These are phyloP conservation scores for Petrea volubilis DNA, from an alignment of 257 asterid genomes.

Conservation along the genomic window DNA sequence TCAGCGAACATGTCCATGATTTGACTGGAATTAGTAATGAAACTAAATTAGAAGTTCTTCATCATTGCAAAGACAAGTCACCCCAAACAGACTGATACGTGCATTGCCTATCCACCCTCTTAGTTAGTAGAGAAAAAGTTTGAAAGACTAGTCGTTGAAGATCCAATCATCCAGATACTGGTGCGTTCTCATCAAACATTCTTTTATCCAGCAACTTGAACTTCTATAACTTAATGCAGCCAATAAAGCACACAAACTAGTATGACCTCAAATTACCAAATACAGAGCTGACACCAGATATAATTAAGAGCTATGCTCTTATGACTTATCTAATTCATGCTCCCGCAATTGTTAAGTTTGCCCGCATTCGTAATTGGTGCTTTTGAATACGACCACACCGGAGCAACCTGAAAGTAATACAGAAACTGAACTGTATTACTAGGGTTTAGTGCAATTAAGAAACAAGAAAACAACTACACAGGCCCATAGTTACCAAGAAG, in stretches of 20 bases:
- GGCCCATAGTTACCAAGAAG: not conserved
- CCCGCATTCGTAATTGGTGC: not conserved
- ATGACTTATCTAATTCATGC: not conserved
- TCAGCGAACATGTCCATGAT: not conserved
- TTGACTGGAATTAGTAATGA: not conserved
- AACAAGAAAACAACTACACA: not conserved
- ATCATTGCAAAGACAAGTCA: not conserved
- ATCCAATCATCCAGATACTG: not conserved
- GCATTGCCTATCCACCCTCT: not conserved
- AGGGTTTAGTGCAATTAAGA: slow-evolving; percentile 10
- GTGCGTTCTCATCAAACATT: not conserved
- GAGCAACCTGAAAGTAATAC: not conserved
- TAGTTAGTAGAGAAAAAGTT: not conserved
- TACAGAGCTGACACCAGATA: not conserved
- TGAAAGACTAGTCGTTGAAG: slow-evolving; percentile 1
- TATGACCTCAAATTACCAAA: not conserved
- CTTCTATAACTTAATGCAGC: not conserved
- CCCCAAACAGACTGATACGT: not conserved
- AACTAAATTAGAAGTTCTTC: not conserved
- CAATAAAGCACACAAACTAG: not conserved
- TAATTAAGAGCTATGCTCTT: not conserved
- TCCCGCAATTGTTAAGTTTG: not conserved
- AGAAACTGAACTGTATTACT: not conserved
- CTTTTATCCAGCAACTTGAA: not conserved
- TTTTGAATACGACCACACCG: not conserved